Conservation (phyloP, 31 red algal genomes). For the Porphyra umbilicalis region DNA sequence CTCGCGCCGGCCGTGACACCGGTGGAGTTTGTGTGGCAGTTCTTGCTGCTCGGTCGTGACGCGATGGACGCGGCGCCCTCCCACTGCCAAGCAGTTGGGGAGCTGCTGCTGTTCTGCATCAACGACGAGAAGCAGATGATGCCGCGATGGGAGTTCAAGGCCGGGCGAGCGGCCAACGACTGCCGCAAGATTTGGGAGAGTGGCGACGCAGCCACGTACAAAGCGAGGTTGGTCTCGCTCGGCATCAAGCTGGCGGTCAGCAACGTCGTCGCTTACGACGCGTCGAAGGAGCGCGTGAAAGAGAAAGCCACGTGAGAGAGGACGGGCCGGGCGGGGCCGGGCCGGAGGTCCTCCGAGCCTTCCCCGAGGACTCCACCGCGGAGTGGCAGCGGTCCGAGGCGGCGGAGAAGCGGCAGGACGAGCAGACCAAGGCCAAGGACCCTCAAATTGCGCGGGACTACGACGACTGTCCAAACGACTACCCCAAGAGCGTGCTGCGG, state of each 20-base stretch:
- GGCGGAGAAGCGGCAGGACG: background rate
- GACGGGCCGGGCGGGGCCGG: background rate
- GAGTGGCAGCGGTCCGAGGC: background rate
- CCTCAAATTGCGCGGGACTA: no score
- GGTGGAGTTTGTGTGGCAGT: background rate
- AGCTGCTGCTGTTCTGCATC: background rate
- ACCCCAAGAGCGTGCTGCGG: background rate
- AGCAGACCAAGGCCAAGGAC: background rate
- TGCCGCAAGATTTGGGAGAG: background rate
- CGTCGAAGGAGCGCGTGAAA: background rate
- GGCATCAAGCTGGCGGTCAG: background rate
- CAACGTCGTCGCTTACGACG: background rate
- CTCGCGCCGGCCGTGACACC: background rate
- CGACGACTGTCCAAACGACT: background rate
- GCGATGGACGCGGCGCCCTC: background rate
- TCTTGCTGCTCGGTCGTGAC: background rate
- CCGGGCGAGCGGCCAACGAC: background rate
- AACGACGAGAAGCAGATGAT: background rate
- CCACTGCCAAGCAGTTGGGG: background rate
- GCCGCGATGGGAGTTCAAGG: background rate
- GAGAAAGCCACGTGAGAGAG: background rate
- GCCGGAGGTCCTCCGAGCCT: no score
- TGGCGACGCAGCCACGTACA: background rate
- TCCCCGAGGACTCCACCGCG: background rate
- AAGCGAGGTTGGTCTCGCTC: background rate